Conservation (phyloP, 1,284 basidiomycete genomes). For the Puccinia polysora region DNA sequence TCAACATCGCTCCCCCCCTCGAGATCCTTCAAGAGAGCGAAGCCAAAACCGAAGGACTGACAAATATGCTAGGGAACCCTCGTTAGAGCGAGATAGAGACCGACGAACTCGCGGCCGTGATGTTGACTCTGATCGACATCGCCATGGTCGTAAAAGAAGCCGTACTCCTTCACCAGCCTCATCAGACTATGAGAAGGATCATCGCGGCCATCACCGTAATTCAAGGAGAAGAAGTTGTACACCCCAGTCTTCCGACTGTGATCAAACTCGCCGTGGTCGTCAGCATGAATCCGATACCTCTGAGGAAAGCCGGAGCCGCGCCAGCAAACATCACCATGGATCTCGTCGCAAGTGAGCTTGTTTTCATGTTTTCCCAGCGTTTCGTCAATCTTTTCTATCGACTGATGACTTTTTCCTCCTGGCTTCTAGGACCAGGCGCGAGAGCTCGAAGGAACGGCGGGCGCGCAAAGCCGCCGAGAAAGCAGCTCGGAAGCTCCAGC, state of each 20-base stretch:
- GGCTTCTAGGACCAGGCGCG: conserved; percentile 46
- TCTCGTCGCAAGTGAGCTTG: conserved; percentile 21
- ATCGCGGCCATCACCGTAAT: not conserved
- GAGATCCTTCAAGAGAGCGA: too few species aligned
- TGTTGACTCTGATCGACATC: conserved; percentile 5
- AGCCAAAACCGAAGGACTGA: too few species aligned
- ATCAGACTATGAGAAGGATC: conserved; percentile 2
- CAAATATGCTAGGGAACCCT: not conserved
- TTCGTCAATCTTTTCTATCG: not conserved
- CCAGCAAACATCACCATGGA: conserved; percentile 17
- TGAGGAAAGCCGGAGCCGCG: not conserved
- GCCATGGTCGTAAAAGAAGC: conserved; percentile 7
- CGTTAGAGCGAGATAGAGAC: not conserved
- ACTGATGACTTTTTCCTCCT: not conserved
- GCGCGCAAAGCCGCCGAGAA: conserved; percentile 49
- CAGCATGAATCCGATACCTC: conserved; percentile 23
- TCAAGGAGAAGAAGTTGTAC: conserved; percentile 15
- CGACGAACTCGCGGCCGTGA: not conserved
- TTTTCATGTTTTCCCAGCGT: not conserved
- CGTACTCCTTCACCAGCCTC: conserved; percentile 18
- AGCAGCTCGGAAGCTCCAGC: conserved; percentile 47
- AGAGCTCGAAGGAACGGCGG: conserved; percentile 41
- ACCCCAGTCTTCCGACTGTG: conserved; percentile 10
- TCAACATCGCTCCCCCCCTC: too few species aligned
- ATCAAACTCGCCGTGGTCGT: not conserved